Evolutionary conservation across 164 flowering plant species (phyloP).

Genomic region (Chimonanthus praecox): DNA sequence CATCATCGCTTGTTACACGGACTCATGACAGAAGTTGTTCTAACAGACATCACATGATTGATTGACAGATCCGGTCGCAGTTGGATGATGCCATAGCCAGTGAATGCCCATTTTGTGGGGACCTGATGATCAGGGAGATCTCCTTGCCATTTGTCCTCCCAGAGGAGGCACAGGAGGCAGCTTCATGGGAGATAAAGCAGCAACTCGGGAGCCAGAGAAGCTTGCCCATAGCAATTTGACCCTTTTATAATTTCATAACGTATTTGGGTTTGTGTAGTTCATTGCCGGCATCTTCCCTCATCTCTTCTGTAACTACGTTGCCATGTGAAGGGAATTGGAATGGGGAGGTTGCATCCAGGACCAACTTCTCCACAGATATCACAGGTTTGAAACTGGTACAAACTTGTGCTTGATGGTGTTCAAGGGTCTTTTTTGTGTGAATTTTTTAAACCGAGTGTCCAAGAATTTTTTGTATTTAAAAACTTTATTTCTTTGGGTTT

Average conservation of each 20-base stretch:
- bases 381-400: background rate
- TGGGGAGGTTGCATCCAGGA: background rate
- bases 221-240: constrained; percentile 50
- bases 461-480: background rate
- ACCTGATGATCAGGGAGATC: constrained; percentile 88
- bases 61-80: constrained; percentile 65
- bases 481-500: no score
- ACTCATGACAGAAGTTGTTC: no score
- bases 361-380: background rate
- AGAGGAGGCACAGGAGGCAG: constrained; percentile 48
- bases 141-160: constrained; percentile 72
- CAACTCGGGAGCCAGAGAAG: constrained; percentile 53
- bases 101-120: constrained; percentile 99
- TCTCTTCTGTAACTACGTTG: background rate
- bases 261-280: background rate
- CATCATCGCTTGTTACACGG: no score
- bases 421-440: background rate
- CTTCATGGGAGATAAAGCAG: constrained; percentile 80
- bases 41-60: constrained; percentile 1
- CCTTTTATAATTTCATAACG: background rate
- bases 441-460: background rate
- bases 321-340: no score
- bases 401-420: no score
- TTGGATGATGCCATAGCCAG: constrained; percentile 97
- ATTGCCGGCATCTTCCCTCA: background rate